Evolutionary conservation across 1,284 basidiomycete genomes (phyloP).

Genomic region (Fomitopsis pinicola): DNA sequence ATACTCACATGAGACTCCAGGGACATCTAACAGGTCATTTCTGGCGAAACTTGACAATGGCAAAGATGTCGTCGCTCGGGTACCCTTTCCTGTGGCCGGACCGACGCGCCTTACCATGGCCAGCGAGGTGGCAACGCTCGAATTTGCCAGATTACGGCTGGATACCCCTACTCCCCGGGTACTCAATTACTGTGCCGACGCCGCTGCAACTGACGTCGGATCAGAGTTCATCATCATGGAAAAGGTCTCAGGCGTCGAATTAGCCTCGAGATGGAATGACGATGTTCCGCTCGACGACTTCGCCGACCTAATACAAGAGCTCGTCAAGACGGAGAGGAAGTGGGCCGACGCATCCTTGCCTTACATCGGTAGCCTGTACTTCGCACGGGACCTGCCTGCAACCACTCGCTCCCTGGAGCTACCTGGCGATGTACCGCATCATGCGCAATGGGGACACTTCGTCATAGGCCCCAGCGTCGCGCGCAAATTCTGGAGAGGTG

Average conservation of each 20-base stretch:
- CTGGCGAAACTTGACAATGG: conserved; percentile 24
- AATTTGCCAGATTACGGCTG: conserved; percentile 27
- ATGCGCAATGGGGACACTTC: conserved; percentile 15
- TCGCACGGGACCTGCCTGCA: conserved; percentile 27
- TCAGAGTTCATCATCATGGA: conserved; percentile 37
- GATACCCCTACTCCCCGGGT: conserved; percentile 30
- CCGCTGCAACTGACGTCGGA: conserved; percentile 25
- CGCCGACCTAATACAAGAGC: background rate
- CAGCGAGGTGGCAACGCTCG: conserved; percentile 39
- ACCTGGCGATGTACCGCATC: conserved; percentile 2
- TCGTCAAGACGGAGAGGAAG: background rate
- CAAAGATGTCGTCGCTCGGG: conserved; percentile 26
- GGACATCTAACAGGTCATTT: background rate
- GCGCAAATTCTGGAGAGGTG: conserved; percentile 23
- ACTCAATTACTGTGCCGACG: conserved; percentile 25
- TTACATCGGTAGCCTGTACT: conserved; percentile 33
- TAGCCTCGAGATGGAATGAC: conserved; percentile 20
- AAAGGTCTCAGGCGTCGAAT: conserved; percentile 25
- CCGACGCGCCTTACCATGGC: conserved; percentile 30
- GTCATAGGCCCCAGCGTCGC: conserved; percentile 23
- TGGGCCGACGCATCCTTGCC: conserved; percentile 21
- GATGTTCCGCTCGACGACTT: conserved; percentile 5
- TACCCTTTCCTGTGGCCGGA: conserved; percentile 28
- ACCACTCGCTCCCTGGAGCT: conserved; percentile 14
- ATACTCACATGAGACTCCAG: background rate